Evolutionary conservation across 2,329 filamentous ascomycete species (phyloP), one percentile per base, ranked within the genome.

Genomic region (Pyricularia grisea): DNA sequence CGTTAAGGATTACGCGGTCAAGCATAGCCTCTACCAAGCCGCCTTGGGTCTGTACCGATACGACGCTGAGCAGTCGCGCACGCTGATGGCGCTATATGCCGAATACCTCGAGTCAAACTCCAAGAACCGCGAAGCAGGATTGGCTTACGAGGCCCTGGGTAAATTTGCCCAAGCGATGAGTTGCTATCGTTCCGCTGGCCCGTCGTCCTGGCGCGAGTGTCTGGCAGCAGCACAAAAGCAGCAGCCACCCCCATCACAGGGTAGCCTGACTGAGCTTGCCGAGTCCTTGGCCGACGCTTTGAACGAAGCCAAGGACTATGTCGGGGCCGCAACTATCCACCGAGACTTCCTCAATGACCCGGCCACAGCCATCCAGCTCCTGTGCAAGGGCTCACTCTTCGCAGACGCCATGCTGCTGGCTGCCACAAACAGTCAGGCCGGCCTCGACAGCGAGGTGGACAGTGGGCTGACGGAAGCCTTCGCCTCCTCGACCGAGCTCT

Each of bases 341-440:
- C 82, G 90, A 6, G 93, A 97, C 69, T 92, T 98, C 77, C 88
- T 97, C 42, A 79, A 83, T 69, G 91, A 94, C 61, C 80, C 93
- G 69, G 84, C 90, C 63, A 82, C 82, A 3, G 92, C 93, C 17
- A 87, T 92, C 66, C 86, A 85, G n/a, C 88, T 90, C 42, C 87
- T 97, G 68, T 98, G 95, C 84, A 92, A 91, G 76, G 94, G 91
- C 67, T 93, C 93, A 75, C 87, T 89, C 74, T 99, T 97, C 77
- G 87, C 91, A 66, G 92, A 97, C 74, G 95, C 95, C n/a, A 88
- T 94, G 73, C 92, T 94, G 42, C 82, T 96, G 28, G 85, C 91
- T 50, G 85, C 87, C 4, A 66, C 64, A 12, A 20, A 12, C 23
- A 42, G 23, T 10, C 1, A 17, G 79, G 81, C 2, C 85, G 87